A percentile compares a stretch with the other conserved stretches of the same genome.
Conservation (phyloP, 225 moss, liverwort and hornwort genomes). For the Lunularia cruciata region DNA sequence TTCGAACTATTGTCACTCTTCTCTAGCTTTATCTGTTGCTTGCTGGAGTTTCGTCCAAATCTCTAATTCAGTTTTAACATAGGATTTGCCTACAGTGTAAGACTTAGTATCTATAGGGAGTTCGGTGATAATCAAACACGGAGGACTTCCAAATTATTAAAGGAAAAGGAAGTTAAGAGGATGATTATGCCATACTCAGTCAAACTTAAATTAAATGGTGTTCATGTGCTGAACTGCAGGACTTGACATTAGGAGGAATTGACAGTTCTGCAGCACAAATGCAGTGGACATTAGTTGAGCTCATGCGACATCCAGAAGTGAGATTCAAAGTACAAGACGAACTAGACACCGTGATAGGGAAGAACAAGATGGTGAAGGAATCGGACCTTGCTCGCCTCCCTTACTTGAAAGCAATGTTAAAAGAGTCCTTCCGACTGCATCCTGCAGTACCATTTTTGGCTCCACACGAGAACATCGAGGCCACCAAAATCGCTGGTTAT, state of each 20-base stretch:
- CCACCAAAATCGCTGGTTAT: conserved; percentile 39
- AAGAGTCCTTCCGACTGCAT: conserved; percentile 49
- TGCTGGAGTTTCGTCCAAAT: neutral
- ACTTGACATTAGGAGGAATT: conserved; percentile 37
- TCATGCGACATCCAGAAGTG: conserved; percentile 17
- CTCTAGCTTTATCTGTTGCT: too few species aligned
- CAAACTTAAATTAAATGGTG: neutral
- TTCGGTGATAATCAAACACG: neutral
- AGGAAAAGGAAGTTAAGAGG: too few species aligned
- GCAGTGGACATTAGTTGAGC: conserved; percentile 26
- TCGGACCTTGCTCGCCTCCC: conserved; percentile 15
- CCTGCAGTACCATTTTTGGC: conserved; percentile 38
- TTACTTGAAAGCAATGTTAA: conserved; percentile 13
- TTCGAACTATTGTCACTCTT: too few species aligned
- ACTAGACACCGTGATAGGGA: conserved; percentile 23
- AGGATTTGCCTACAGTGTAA: neutral
- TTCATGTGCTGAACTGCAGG: neutral
- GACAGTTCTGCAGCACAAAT: conserved; percentile 36
- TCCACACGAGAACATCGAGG: conserved; percentile 40
- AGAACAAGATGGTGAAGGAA: conserved; percentile 18
- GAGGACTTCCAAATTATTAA: neutral
- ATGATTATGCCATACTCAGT: neutral
- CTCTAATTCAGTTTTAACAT: neutral
- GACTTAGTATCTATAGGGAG: neutral
- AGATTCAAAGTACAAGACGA: conserved; percentile 18